Conservation (phyloP, 139 green algal species). For the Haematococcus lacustris region DNA sequence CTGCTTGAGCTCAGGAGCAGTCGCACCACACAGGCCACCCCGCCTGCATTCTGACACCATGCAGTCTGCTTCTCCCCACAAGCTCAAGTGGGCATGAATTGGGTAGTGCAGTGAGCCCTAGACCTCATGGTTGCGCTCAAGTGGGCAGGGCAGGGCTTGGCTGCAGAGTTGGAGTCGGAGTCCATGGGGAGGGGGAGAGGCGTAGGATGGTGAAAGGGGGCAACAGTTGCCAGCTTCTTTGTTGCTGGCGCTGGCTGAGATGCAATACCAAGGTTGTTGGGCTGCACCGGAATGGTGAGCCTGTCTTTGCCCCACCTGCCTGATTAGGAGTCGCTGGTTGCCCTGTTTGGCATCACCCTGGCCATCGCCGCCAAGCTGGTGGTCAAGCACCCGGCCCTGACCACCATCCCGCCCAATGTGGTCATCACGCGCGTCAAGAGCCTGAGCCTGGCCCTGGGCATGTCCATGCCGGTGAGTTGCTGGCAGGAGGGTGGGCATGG, state of each 20-base stretch:
- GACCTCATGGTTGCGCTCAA: no score
- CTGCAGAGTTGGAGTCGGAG: neutral
- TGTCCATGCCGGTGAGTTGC: conserved; percentile 28
- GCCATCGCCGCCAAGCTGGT: conserved; percentile 29
- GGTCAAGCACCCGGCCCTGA: conserved; percentile 33
- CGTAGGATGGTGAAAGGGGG: neutral
- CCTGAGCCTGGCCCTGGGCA: conserved; percentile 26
- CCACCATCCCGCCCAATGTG: conserved; percentile 40
- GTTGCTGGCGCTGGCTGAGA: neutral
- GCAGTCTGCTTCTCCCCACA: no score
- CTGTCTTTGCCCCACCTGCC: neutral
- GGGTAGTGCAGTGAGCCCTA: no score
- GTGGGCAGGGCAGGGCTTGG: no score
- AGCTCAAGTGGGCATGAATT: no score
- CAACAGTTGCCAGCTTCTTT: neutral
- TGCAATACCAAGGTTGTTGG: neutral
- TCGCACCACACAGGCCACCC: no score
- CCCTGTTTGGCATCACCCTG: conserved; percentile 29
- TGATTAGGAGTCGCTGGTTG: conserved; percentile 26
- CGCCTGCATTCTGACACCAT: no score
- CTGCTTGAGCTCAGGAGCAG: no score
- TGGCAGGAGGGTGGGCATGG: no score
- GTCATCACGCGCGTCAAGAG: conserved; percentile 46
- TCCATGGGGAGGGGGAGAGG: no score
- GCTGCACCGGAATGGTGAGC: neutral